Conservation (phyloP, 1,139 yeast species). For the Protomyces inundatus region DNA sequence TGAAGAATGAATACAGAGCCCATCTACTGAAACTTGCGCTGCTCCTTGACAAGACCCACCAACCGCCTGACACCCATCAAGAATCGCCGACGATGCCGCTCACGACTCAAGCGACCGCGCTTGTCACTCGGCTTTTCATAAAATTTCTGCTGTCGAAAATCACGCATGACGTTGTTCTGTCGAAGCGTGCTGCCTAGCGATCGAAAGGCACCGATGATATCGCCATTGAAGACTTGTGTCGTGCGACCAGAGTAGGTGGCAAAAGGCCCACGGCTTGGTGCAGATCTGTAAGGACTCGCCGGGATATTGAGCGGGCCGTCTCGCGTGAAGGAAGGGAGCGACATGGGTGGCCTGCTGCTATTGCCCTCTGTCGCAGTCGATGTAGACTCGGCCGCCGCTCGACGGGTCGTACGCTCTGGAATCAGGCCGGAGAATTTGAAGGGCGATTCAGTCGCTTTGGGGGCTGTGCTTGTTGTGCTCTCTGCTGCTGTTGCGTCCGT, state of each 20-base stretch:
- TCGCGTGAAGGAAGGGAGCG: not conserved
- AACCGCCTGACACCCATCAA: conserved; percentile 20
- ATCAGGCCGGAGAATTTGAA: not conserved
- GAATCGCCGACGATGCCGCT: conserved; percentile 28
- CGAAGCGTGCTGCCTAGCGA: conserved; percentile 1
- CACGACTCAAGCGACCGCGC: conserved; percentile 25
- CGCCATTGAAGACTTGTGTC: conserved; percentile 10
- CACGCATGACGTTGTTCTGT: conserved; percentile 21
- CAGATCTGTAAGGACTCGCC: not conserved
- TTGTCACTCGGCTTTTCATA: conserved; percentile 28
- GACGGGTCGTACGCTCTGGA: not conserved
- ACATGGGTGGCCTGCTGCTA: not conserved
- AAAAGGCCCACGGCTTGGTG: conserved; percentile 8
- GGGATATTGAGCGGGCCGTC: not conserved
- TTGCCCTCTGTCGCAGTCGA: too few relatives aligned
- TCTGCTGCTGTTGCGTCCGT: too few relatives aligned
- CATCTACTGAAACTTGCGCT: conserved; percentile 6
- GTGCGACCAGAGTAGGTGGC: conserved; percentile 20
- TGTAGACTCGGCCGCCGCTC: not conserved
- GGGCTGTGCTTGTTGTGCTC: too few relatives aligned
- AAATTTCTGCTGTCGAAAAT: conserved; percentile 22
- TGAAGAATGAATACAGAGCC: too few relatives aligned
- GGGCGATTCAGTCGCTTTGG: not conserved
- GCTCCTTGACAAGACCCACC: conserved; percentile 28
- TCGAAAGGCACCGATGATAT: conserved; percentile 13